Base-by-base conservation (phyloP, 1,139 yeast genomes). In the Magnusiomyces suaveolens region DNA sequence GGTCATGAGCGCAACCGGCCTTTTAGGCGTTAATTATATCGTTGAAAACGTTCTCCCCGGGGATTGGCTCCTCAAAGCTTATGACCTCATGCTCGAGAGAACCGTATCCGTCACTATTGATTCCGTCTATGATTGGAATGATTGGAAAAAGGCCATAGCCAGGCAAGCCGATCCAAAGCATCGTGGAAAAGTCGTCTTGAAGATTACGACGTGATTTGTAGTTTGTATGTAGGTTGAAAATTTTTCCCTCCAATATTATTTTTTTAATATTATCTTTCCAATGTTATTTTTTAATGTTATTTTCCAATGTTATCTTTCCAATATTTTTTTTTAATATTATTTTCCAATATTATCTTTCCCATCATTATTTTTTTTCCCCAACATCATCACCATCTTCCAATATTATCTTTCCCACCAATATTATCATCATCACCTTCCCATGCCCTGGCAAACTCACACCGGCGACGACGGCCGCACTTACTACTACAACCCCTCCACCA, bases 391-490 rank as follows among this genome's bases (percentile, higher is more conserved):
- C 6, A 6, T 29, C 33, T 29, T 29, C 12, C 6, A 29, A 29
- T 29, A 6, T 29, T 29, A 6, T 29, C 12, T 29, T 29, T 12
- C 12, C 12, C 33, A 29, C 33, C 44, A 41, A 2, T 12, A 18
- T 10, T 21, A 44, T 16, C 6, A n/a, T n/a, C n/a, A n/a, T n/a
- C n/a, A n/a, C n/a, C n/a, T n/a, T n/a, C n/a, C n/a, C n/a, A n/a
- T n/a, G n/a, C n/a, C 36, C 18, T 88, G 96, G 96, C 82, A 80
- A 66, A 78, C 81, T 58, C 77, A 79, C 23, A 72, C 72, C 44
- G 88, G 84, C 60, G 80, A 78, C 14, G 79, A 80, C 44, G 95
- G 95, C 0, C 75, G 84, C 46, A 73, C 73, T 0, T 90, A 89
- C 70, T 89, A 84, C 68, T 87, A 81, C 67, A 82, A 89, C 61